phyloP scores from a whole-genome alignment of 306 rosid genomes.

The Arachis stenosperma region DNA sequence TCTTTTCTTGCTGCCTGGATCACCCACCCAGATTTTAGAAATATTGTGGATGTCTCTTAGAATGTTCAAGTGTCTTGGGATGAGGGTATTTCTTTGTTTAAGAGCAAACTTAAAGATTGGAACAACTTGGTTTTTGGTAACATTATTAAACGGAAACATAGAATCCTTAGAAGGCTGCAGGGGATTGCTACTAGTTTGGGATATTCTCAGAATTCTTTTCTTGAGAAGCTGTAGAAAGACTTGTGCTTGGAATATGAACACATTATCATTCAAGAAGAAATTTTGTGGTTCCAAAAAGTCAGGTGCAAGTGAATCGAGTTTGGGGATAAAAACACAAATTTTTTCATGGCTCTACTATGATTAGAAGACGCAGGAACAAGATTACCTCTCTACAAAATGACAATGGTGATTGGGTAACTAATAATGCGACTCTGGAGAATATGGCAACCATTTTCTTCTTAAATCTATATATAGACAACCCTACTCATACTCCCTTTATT shows the following conservation, averaged over 20 bases:
- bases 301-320: not conserved
- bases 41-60: no score
- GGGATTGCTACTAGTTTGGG: not conserved
- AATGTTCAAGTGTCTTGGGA: no score
- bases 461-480: not conserved
- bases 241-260: no score
- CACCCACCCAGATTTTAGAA: no score
- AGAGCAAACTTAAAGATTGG: no score
- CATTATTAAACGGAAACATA: not conserved
- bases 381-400: not conserved
- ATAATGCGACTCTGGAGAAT: no score
- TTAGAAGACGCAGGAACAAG: not conserved
- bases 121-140: not conserved
- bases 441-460: not conserved
- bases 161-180: not conserved
- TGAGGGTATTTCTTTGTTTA: no score
- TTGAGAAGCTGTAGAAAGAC: not conserved
- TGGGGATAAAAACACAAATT: not conserved
- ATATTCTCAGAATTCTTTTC: no score
- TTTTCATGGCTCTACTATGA: not conserved
- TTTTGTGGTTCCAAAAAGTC: not conserved
- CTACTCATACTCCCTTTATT: not conserved
- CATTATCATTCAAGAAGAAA: no score
- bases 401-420: not conserved
- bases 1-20: no score